phyloP scores from a whole-genome alignment of 1,284 basidiomycete species.

The Xerocomus minutiporus region DNA sequence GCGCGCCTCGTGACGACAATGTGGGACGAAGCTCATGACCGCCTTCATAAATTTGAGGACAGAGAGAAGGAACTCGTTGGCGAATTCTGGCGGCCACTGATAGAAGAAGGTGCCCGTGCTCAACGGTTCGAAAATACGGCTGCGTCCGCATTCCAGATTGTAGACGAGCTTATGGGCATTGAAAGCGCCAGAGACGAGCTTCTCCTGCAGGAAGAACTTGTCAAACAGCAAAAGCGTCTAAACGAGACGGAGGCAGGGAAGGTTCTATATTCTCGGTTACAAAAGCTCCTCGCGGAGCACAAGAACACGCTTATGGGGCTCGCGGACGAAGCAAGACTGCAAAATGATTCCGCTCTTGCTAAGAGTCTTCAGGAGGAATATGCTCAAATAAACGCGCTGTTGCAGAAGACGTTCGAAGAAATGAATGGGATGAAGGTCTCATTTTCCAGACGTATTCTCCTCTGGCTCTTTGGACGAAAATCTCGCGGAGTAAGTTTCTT shows the following conservation, averaged over 20 bases:
- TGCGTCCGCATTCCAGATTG: constrained; percentile 1
- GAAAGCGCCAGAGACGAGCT: not conserved
- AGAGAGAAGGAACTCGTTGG: constrained; percentile 25
- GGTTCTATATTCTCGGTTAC: constrained; percentile 14
- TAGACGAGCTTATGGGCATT: not conserved
- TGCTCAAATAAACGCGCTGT: not conserved
- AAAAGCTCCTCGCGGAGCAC: constrained; percentile 19
- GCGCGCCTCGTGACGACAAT: constrained; percentile 37
- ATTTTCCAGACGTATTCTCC: constrained; percentile 5
- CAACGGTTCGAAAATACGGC: constrained; percentile 9
- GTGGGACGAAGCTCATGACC: constrained; percentile 23
- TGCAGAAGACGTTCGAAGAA: constrained; percentile 12
- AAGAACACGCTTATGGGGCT: constrained; percentile 8
- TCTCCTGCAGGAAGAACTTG: constrained; percentile 23
- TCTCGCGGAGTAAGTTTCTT: constrained; percentile 9
- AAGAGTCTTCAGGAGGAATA: constrained; percentile 8
- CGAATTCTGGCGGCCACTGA: constrained; percentile 7
- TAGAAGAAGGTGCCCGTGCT: not conserved
- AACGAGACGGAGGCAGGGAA: constrained; percentile 9
- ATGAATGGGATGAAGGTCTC: constrained; percentile 16
- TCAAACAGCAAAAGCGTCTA: constrained; percentile 7
- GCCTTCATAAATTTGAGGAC: not conserved
- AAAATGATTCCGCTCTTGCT: constrained; percentile 3
- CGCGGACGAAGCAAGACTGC: constrained; percentile 3
- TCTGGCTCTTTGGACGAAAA: constrained; percentile 2